phyloP scores from a whole-genome alignment of 306 rosid genomes.

The Trifolium pratense region DNA sequence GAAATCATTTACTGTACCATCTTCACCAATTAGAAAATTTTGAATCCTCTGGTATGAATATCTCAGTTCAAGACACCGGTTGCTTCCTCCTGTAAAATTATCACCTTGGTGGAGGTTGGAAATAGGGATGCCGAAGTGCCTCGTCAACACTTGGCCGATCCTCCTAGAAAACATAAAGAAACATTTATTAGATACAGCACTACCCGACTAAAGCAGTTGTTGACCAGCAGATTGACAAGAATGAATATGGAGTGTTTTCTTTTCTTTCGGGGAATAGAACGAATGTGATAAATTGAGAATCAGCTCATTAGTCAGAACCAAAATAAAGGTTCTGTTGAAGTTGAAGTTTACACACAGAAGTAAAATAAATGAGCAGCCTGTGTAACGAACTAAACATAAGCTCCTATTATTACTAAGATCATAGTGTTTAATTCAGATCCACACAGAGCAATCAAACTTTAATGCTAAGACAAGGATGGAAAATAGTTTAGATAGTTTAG shows the following conservation, averaged over 20 bases:
- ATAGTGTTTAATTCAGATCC: constrained; percentile 3
- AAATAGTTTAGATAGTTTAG: constrained; percentile 17
- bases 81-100: constrained; percentile 35
- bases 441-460: constrained; percentile 12
- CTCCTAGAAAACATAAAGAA: constrained; percentile 60
- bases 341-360: not conserved
- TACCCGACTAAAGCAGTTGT: constrained; percentile 23
- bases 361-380: no score
- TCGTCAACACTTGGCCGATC: constrained; percentile 79
- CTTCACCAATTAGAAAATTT: constrained; percentile 5
- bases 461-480: not conserved
- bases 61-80: constrained; percentile 12
- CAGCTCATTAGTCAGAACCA: not conserved
- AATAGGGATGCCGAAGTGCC: constrained; percentile 85
- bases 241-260: not conserved
- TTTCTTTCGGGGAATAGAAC: constrained; percentile 1
- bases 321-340: not conserved
- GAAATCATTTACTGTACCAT: not conserved
- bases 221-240: not conserved
- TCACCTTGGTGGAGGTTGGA: constrained; percentile 61
- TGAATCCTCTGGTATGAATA: constrained; percentile 33
- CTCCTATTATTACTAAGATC: not conserved
- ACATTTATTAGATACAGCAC: constrained; percentile 26
- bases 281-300: not conserved
- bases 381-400: not conserved